phyloP scores from a whole-genome alignment of 805 yeast species.

The Myxozyma monticola region DNA sequence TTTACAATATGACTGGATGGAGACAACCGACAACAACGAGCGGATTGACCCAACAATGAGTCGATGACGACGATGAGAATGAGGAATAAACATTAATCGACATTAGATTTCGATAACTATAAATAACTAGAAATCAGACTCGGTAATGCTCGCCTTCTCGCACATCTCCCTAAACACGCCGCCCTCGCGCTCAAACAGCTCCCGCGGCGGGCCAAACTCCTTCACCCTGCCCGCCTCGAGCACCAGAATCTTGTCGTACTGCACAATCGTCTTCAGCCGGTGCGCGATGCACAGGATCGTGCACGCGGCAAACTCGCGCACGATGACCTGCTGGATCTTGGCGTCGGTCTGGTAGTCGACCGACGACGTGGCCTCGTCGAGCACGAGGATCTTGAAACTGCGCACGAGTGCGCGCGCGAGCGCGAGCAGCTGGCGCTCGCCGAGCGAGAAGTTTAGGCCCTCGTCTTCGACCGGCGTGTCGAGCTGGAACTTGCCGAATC shows the following conservation, averaged over 20 bases:
- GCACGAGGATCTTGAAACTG: slow-evolving; percentile 56
- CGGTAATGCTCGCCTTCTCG: slow-evolving; percentile 46
- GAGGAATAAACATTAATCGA: too few species aligned
- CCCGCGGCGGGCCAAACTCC: slow-evolving; percentile 66
- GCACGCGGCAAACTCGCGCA: slow-evolving; percentile 57
- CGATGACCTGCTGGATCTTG: slow-evolving; percentile 61
- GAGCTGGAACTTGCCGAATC: slow-evolving; percentile 56
- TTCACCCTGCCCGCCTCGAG: slow-evolving; percentile 76
- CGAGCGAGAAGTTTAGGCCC: slow-evolving; percentile 68
- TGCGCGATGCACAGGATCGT: slow-evolving; percentile 76
- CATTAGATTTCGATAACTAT: too few species aligned
- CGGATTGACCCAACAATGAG: too few species aligned
- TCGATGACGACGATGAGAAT: too few species aligned
- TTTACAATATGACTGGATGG: too few species aligned
- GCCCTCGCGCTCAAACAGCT: slow-evolving; percentile 45
- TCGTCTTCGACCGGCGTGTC: slow-evolving; percentile 63
- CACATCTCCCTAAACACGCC: slow-evolving; percentile 55
- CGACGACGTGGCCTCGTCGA: slow-evolving; percentile 77
- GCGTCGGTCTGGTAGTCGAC: slow-evolving; percentile 74
- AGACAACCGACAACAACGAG: too few species aligned
- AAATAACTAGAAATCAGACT: slow-evolving; percentile 46
- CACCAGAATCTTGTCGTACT: slow-evolving; percentile 76
- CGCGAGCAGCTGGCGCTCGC: slow-evolving; percentile 70
- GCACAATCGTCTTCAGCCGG: slow-evolving; percentile 68
- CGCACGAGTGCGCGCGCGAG: slow-evolving; percentile 71